Evolutionary conservation across 345 rosid genomes (phyloP), one percentile per base, ranked within the genome.

Genomic region (Salix suchowensis): DNA sequence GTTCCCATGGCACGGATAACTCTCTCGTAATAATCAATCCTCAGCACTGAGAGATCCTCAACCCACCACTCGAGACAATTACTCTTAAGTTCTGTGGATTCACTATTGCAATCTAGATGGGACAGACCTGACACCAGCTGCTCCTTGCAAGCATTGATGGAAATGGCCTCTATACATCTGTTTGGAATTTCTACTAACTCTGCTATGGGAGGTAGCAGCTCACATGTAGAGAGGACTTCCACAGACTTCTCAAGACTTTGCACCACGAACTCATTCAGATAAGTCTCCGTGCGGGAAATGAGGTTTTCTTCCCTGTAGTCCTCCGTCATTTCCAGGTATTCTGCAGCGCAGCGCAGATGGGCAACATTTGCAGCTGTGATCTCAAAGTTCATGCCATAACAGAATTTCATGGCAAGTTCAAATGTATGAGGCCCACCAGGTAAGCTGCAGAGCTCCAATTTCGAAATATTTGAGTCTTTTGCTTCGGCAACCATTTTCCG

Each of bases 361-460:
- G 93, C 93, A 4, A 92, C 88, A 71, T 92, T 92, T 11, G 85
- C 69, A 0, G 86, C 65, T 26, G 91, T 91, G 90, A 92, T 94
- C 89, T 92, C 97, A 44, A 94, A 91, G 86, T 89, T 90, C 85
- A 94, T 89, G 66, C 97, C 94, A 28, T 94, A 94, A 68, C 97
- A 94, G 84, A 92, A 92, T 62, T 91, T 91, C 94, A 92, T 92
- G 14, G 94, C 89, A 42, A 94, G 94, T 72, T 94, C 97, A 46
- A 94, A 94, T 14, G 92, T 78, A 4, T 79, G 84, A 5, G 93
- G 83, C 52, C 98, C 98, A 18, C 96, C 96, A 0, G 97, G 97
- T 48, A 94, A 80, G 72, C 83, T 80, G 28, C 79, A 76, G 21
- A 94, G 91, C 80, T 91, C 94, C 48, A 91, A 77, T 77, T 32